Conservation (phyloP, 179 eudicot species). For the Beta lomatogona region DNA sequence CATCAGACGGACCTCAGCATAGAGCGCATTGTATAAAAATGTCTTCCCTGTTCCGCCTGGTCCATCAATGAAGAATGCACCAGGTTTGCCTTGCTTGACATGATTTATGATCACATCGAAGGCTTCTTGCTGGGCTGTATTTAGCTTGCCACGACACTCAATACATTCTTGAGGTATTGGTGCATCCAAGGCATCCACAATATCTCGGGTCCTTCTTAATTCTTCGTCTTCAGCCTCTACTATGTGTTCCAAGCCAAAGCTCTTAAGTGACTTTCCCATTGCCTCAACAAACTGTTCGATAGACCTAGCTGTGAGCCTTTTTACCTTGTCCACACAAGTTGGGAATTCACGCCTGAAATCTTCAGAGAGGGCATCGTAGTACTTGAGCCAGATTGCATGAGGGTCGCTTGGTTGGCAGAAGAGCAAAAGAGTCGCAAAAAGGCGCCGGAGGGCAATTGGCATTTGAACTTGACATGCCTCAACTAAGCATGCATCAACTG, state of each 20-base stretch:
- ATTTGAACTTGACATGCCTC: slow-evolving; percentile 25
- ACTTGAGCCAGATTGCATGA: background rate
- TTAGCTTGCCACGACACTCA: background rate
- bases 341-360: too few relatives aligned
- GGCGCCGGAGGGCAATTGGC: slow-evolving; percentile 11
- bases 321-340: too few relatives aligned
- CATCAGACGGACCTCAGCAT: background rate
- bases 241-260: background rate
- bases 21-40: background rate
- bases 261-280: background rate
- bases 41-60: background rate
- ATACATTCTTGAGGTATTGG: background rate
- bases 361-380: slow-evolving; percentile 14
- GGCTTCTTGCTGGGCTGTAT: background rate
- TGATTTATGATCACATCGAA: background rate
- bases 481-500: background rate
- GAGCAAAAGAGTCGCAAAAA: slow-evolving; percentile 24
- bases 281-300: background rate
- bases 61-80: background rate
- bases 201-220: background rate
- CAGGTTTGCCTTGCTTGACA: background rate
- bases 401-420: slow-evolving; percentile 14
- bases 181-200: slow-evolving; percentile 3
- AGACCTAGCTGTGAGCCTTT: too few relatives aligned
- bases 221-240: background rate